These are phyloP conservation scores for Salix koriyanagi DNA, from an alignment of 345 rosid species.

Conservation along the genomic window DNA sequence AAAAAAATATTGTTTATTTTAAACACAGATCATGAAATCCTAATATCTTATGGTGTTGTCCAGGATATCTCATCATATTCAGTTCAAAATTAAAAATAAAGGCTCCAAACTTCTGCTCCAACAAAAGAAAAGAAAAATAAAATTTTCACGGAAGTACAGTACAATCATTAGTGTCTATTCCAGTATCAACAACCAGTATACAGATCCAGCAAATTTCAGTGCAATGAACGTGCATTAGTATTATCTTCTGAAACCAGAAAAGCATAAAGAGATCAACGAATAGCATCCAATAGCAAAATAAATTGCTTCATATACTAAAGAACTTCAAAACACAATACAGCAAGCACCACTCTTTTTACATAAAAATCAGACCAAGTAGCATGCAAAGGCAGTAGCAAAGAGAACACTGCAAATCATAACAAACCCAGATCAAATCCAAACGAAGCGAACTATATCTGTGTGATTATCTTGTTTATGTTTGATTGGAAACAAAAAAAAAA, in stretches of 20 bases:
- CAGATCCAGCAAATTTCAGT: neutral
- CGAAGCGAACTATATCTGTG: no score
- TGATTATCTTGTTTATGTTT: no score
- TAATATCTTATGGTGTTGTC: neutral
- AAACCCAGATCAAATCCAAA: constrained; percentile 25
- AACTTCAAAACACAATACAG: neutral
- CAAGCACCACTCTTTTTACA: neutral
- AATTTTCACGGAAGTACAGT: neutral
- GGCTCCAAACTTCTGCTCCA: neutral
- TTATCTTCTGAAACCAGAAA: neutral
- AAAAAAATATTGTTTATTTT: neutral
- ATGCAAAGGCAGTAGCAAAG: constrained; percentile 1
- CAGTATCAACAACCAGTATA: neutral
- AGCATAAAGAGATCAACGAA: neutral
- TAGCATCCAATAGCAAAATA: neutral
- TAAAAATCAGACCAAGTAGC: constrained; percentile 17
- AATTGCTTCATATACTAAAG: neutral
- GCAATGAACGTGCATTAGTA: neutral
- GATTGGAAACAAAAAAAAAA: neutral
- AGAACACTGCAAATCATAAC: neutral
- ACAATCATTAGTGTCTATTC: neutral
- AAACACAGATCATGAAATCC: neutral
- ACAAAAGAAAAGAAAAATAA: neutral
- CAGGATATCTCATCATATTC: neutral
- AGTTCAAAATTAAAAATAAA: neutral